phyloP scores from a whole-genome alignment of 768 basidiomycete species.

The Tulasnella sp. region DNA sequence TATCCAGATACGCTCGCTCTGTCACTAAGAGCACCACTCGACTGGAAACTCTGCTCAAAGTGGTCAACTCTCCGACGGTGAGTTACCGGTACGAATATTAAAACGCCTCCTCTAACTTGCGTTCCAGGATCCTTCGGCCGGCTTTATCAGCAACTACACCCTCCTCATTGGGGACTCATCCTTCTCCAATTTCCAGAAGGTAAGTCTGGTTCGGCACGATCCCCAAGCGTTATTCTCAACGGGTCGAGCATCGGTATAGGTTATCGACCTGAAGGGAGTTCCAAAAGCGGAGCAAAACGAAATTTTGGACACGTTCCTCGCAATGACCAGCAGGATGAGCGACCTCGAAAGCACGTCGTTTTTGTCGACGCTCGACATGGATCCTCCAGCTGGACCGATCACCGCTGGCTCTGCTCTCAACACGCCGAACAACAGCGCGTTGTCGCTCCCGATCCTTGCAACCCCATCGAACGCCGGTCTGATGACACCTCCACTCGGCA shows the following conservation, averaged over 20 bases:
- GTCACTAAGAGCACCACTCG: constrained; percentile 70
- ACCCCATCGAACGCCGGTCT: constrained; percentile 47
- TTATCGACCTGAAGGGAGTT: constrained; percentile 90
- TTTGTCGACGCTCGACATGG: constrained; percentile 92
- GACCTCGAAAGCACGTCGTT: constrained; percentile 87
- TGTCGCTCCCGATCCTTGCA: constrained; percentile 38
- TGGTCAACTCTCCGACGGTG: constrained; percentile 87
- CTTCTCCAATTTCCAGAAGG: constrained; percentile 98
- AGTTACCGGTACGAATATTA: constrained; percentile 21
- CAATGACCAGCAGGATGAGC: constrained; percentile 82
- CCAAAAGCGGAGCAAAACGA: constrained; percentile 76
- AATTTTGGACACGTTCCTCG: constrained; percentile 83
- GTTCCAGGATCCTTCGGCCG: constrained; percentile 73
- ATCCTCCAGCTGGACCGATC: constrained; percentile 47
- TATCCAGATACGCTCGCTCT: constrained; percentile 64
- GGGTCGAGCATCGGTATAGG: constrained; percentile 34
- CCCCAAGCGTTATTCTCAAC: not conserved
- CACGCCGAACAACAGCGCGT: constrained; percentile 21
- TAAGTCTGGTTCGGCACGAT: constrained; percentile 22
- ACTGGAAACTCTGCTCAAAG: constrained; percentile 87
- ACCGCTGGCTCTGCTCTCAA: constrained; percentile 30
- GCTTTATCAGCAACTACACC: constrained; percentile 92
- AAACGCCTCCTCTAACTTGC: not conserved
- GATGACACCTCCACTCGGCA: constrained; percentile 51
- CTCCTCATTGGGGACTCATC: constrained; percentile 89